Percentiles rank a stretch among this genome's conserved stretches.
These are phyloP conservation scores for Gonapodya sp. DNA, from an alignment of 192 early-diverging fungal genomes.

Conservation along the genomic window DNA sequence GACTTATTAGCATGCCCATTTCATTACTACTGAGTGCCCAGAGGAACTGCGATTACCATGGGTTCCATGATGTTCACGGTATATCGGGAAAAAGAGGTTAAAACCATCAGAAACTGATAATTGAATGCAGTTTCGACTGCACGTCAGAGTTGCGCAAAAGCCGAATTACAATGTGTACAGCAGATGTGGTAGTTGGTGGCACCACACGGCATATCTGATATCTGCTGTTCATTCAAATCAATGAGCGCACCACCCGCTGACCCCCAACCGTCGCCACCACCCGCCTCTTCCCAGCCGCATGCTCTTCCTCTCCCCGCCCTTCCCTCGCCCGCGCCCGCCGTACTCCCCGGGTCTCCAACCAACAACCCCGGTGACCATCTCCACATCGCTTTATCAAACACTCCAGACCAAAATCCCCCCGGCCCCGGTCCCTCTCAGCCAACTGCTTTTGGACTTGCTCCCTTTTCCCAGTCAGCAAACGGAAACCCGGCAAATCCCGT, in stretches of 20 bases:
- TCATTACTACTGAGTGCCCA: too few relatives aligned
- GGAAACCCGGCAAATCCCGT: not conserved
- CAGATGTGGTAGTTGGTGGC: too few relatives aligned
- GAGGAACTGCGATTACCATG: too few relatives aligned
- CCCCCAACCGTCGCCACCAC: not conserved
- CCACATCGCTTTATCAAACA: not conserved
- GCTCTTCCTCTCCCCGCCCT: not conserved
- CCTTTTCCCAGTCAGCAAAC: not conserved
- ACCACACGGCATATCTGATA: too few relatives aligned
- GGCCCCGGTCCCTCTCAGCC: not conserved
- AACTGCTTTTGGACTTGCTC: not conserved
- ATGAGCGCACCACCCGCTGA: not conserved
- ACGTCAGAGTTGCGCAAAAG: too few relatives aligned
- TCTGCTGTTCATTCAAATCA: too few relatives aligned
- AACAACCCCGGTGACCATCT: not conserved
- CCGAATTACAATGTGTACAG: too few relatives aligned
- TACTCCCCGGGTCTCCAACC: not conserved
- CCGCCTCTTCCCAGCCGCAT: not conserved
- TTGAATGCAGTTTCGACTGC: too few relatives aligned
- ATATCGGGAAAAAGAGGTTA: too few relatives aligned
- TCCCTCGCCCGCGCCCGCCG: not conserved
- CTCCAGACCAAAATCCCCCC: not conserved
- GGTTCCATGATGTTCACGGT: too few relatives aligned
- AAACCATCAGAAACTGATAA: too few relatives aligned
- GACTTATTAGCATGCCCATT: not conserved